Conservation (phyloP, 176 grass and related monocot species). For the Lolium perenne region DNA sequence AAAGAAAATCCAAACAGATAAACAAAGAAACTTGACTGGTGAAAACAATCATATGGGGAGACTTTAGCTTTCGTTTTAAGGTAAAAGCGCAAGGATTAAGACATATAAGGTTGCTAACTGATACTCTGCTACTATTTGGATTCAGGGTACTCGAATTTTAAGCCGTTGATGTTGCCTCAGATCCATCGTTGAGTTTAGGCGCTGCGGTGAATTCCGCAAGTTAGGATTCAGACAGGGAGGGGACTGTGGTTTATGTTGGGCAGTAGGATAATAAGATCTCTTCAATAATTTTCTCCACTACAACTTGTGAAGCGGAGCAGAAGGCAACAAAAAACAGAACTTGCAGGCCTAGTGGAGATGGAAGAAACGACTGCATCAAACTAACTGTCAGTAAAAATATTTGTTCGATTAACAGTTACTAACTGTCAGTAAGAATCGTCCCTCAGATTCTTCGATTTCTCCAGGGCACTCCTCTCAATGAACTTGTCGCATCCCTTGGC, state of each 20-base stretch:
- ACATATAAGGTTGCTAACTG: too few relatives aligned
- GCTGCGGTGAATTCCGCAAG: neutral
- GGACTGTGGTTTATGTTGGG: neutral
- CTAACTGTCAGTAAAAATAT: neutral
- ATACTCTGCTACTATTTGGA: neutral
- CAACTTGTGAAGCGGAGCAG: neutral
- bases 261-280: neutral
- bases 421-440: neutral
- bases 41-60: neutral
- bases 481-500: neutral
- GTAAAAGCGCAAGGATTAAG: too few relatives aligned
- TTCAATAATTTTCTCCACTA: neutral
- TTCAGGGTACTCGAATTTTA: neutral
- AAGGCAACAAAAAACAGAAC: neutral
- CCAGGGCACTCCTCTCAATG: neutral
- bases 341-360: neutral
- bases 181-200: neutral
- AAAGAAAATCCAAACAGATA: too few relatives aligned
- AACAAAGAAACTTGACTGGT: too few relatives aligned
- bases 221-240: neutral
- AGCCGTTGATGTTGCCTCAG: neutral
- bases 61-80: too few relatives aligned
- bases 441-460: neutral
- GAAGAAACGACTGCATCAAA: neutral
- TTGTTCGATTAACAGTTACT: neutral